Evolutionary conservation across 805 yeast genomes (phyloP).

Genomic region (Cyberlindnera maclurae): DNA sequence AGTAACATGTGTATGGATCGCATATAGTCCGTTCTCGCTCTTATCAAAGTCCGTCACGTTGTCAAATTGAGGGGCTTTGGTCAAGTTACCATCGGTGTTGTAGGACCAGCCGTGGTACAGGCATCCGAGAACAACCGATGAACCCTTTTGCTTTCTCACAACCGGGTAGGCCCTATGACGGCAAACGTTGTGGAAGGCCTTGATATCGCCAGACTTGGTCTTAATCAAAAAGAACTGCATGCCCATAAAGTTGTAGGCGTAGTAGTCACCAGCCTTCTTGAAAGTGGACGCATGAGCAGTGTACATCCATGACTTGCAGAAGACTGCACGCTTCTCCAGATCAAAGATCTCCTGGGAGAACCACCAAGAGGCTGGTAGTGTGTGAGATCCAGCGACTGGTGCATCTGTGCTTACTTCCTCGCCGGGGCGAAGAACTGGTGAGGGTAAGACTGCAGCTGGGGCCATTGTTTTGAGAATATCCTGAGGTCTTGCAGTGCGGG

Average conservation of each 20-base stretch:
- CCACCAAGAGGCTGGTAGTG: conserved; percentile 65
- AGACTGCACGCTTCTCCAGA: conserved; percentile 50
- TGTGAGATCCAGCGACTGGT: conserved; percentile 35
- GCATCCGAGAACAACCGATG: conserved; percentile 52
- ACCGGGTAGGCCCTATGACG: conserved; percentile 63
- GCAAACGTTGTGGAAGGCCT: conserved; percentile 59
- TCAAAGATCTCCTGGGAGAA: conserved; percentile 51
- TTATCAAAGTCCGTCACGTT: conserved; percentile 51
- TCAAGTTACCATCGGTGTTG: conserved; percentile 51
- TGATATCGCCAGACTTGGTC: conserved; percentile 43
- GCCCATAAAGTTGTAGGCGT: conserved; percentile 42
- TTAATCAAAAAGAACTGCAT: conserved; percentile 49
- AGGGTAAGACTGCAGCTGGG: neutral
- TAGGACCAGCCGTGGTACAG: conserved; percentile 63
- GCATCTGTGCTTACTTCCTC: neutral
- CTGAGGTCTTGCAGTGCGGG: no score
- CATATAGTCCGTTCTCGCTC: conserved; percentile 47
- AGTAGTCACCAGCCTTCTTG: conserved; percentile 52
- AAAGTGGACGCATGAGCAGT: conserved; percentile 47
- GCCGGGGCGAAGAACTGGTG: neutral
- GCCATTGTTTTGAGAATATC: conserved; percentile 6
- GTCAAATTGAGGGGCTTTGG: conserved; percentile 58
- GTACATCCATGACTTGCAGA: conserved; percentile 50
- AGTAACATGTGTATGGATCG: conserved; percentile 47
- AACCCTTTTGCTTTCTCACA: conserved; percentile 50